A percentile compares a stretch with the other conserved stretches of the same genome.
Evolutionary conservation across 2,329 filamentous ascomycete species (phyloP).

Genomic region (Sphaerulina musiva): DNA sequence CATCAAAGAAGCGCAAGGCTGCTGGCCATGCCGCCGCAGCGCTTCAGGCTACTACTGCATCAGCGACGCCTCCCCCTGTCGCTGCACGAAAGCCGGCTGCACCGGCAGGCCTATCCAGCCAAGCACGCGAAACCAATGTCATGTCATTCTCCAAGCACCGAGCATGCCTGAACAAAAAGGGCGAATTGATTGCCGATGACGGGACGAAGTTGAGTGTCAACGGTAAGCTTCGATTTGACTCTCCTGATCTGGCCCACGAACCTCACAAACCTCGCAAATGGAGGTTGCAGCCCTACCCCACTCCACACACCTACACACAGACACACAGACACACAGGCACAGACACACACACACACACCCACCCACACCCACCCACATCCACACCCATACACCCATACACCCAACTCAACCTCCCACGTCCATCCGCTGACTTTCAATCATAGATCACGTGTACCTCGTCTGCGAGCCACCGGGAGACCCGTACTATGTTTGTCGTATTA

Average conservation of each 20-base stretch:
- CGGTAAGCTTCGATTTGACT: slow-evolving; percentile 54
- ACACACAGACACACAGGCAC: neutral
- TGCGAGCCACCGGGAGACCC: slow-evolving; percentile 97
- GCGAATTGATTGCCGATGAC: slow-evolving; percentile 80
- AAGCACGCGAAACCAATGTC: slow-evolving; percentile 67
- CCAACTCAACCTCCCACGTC: slow-evolving; percentile 10
- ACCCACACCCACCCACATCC: neutral
- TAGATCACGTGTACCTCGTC: slow-evolving; percentile 87
- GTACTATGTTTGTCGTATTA: slow-evolving; percentile 94
- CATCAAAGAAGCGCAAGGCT: slow-evolving; percentile 81
- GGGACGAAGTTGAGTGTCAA: slow-evolving; percentile 77
- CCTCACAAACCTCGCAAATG: slow-evolving; percentile 10
- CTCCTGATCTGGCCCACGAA: slow-evolving; percentile 9
- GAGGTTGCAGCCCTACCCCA: slow-evolving; percentile 25
- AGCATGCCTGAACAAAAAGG: slow-evolving; percentile 60
- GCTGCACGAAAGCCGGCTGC: slow-evolving; percentile 32
- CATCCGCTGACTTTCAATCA: slow-evolving; percentile 34
- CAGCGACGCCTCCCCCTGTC: slow-evolving; percentile 23
- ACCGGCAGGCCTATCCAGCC: slow-evolving; percentile 37
- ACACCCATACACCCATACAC: neutral
- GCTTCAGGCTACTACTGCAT: slow-evolving; percentile 21
- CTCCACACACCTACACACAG: slow-evolving; percentile 5
- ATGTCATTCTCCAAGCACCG: slow-evolving; percentile 74
- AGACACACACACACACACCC: too few relatives aligned
- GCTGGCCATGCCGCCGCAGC: slow-evolving; percentile 38